These are phyloP conservation scores for Mucor velutinosus DNA, from an alignment of 371 early-diverging fungal genomes.

Conservation along the genomic window DNA sequence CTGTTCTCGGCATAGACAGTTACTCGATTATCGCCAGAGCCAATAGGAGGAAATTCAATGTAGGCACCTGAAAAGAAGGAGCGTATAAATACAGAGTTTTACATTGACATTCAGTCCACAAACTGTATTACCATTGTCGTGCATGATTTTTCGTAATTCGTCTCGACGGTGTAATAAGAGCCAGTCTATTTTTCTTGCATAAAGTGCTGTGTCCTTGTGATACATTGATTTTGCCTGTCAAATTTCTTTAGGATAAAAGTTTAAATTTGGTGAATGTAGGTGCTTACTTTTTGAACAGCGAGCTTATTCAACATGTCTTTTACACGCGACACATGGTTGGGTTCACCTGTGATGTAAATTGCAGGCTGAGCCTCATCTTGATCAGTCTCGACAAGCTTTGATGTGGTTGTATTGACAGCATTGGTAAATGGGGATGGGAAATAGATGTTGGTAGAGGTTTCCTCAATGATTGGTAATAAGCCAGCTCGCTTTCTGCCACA, in stretches of 20 bases:
- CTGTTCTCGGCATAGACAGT: constrained; percentile 68
- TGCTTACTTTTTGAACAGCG: constrained; percentile 37
- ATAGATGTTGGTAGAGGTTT: constrained; percentile 77
- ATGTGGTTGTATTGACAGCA: constrained; percentile 11
- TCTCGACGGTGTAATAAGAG: constrained; percentile 64
- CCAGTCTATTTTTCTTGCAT: constrained; percentile 80
- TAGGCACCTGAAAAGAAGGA: constrained; percentile 37
- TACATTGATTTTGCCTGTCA: constrained; percentile 46
- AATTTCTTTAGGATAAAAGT: constrained; percentile 4
- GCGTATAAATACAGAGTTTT: not conserved
- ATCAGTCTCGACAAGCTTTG: constrained; percentile 2
- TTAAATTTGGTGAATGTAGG: not conserved
- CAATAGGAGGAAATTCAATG: constrained; percentile 67
- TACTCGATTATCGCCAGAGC: constrained; percentile 54
- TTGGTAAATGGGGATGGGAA: constrained; percentile 67
- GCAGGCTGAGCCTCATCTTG: constrained; percentile 15
- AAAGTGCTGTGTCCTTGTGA: constrained; percentile 45
- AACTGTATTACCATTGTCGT: constrained; percentile 65
- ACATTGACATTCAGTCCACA: not conserved
- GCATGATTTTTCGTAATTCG: constrained; percentile 68
- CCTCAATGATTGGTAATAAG: constrained; percentile 72
- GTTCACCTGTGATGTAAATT: constrained; percentile 49
- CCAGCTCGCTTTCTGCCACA: constrained; percentile 75
- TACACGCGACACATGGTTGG: constrained; percentile 38
- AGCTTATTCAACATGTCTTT: constrained; percentile 53